These are phyloP conservation scores for Cryptosporidium andersoni DNA, from an alignment of 169 alveolate genomes.

Conservation along the genomic window DNA sequence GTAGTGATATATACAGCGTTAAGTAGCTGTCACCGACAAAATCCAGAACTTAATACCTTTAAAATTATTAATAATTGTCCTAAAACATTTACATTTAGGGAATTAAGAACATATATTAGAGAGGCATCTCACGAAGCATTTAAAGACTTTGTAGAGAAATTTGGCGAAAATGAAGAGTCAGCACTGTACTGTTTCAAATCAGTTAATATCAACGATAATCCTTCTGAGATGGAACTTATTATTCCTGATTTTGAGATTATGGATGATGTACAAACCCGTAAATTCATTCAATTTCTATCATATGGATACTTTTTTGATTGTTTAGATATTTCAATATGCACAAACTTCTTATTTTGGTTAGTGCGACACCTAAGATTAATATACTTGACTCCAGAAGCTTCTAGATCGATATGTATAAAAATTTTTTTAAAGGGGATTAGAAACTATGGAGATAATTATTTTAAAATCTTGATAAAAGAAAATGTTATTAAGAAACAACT, in stretches of 20 bases:
- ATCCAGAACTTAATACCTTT: neutral
- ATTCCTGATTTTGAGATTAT: slow-evolving; percentile 23
- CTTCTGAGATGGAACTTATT: neutral
- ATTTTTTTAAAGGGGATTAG: slow-evolving; percentile 5
- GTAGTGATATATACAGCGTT: too few relatives aligned
- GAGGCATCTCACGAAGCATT: slow-evolving; percentile 27
- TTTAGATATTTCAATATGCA: slow-evolving; percentile 12
- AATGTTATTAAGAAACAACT: neutral
- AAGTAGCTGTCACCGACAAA: too few relatives aligned
- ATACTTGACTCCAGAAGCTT: slow-evolving; percentile 1
- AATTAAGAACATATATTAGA: neutral
- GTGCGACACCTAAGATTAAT: slow-evolving; percentile 19
- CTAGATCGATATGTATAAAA: slow-evolving; percentile 6
- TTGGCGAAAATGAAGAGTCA: slow-evolving; percentile 18
- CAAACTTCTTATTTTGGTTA: slow-evolving; percentile 55
- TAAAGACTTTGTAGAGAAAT: slow-evolving; percentile 9
- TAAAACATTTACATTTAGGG: slow-evolving; percentile 25
- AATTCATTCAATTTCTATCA: slow-evolving; percentile 16
- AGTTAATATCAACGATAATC: slow-evolving; percentile 4
- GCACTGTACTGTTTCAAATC: slow-evolving; percentile 24
- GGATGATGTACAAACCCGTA: neutral
- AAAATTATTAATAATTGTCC: slow-evolving; percentile 54
- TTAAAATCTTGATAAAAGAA: neutral
- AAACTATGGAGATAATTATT: slow-evolving; percentile 15
- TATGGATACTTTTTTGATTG: slow-evolving; percentile 56